Evolutionary conservation across 1,139 yeast genomes (phyloP).

Genomic region (Zygosaccharomyces pseudobailii): DNA sequence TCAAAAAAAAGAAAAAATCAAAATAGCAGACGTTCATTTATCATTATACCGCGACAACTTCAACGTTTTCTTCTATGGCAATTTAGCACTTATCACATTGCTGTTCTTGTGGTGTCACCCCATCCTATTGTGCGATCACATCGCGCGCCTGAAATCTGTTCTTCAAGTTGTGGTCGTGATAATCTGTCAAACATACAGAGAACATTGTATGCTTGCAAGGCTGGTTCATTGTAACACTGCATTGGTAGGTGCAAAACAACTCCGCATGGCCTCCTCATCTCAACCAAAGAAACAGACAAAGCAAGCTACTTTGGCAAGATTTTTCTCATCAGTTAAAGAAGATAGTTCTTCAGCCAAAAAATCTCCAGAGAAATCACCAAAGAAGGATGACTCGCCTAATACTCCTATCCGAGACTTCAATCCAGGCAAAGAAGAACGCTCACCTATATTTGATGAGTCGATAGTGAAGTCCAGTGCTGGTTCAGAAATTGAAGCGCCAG

Average conservation of each 20-base stretch:
- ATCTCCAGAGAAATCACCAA: neutral
- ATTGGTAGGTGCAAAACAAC: neutral
- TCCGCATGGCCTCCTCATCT: conserved; percentile 3
- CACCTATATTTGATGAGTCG: conserved; percentile 2
- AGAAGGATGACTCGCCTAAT: neutral
- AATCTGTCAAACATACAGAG: neutral
- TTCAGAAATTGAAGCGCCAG: conserved; percentile 4
- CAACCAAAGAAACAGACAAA: conserved; percentile 11
- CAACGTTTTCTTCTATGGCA: no score
- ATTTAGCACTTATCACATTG: no score
- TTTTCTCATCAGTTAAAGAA: conserved; percentile 23
- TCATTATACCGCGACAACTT: no score
- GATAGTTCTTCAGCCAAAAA: neutral
- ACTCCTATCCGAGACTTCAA: neutral
- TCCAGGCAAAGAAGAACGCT: neutral
- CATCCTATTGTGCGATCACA: neutral
- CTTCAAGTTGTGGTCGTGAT: neutral
- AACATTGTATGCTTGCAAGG: conserved; percentile 1
- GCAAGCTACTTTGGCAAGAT: conserved; percentile 30
- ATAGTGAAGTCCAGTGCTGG: neutral
- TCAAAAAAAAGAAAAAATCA: no score
- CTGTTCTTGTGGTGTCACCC: neutral
- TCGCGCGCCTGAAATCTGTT: neutral
- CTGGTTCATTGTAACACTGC: neutral
- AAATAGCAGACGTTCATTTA: no score